Evolutionary conservation across 345 rosid species (phyloP).

Genomic region (Litchi chinensis): DNA sequence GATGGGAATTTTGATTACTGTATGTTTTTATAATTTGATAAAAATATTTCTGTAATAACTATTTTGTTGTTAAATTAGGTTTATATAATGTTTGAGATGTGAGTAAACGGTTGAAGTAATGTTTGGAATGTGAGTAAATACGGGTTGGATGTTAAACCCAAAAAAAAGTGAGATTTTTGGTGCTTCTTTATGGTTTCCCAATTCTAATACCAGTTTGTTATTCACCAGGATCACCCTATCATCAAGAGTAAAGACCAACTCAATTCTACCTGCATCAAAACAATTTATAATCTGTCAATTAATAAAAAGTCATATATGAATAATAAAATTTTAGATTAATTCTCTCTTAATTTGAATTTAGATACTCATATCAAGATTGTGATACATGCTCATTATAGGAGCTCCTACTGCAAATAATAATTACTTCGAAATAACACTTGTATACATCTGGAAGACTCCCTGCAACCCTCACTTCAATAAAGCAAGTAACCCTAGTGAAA

Average conservation of each 20-base stretch:
- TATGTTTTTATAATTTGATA: background rate
- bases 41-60: too few relatives aligned
- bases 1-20: too few relatives aligned
- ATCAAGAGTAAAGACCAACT: background rate
- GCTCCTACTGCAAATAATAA: background rate
- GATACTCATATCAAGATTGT: too few relatives aligned
- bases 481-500: too few relatives aligned
- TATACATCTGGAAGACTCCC: too few relatives aligned
- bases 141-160: background rate
- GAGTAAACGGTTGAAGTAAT: conserved; percentile 9
- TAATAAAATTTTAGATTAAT: too few relatives aligned
- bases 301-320: background rate
- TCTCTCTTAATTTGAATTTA: too few relatives aligned
- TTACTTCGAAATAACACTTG: background rate
- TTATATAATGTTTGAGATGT: conserved; percentile 10
- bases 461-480: too few relatives aligned
- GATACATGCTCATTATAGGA: background rate
- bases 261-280: background rate
- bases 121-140: conserved; percentile 20
- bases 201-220: conserved; percentile 1
- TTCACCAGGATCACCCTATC: background rate
- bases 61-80: background rate
- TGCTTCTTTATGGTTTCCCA: too few relatives aligned
- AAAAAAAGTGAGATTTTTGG: background rate
- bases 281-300: background rate